phyloP scores from a whole-genome alignment of 306 rosid species.

The Prunus dulcis region DNA sequence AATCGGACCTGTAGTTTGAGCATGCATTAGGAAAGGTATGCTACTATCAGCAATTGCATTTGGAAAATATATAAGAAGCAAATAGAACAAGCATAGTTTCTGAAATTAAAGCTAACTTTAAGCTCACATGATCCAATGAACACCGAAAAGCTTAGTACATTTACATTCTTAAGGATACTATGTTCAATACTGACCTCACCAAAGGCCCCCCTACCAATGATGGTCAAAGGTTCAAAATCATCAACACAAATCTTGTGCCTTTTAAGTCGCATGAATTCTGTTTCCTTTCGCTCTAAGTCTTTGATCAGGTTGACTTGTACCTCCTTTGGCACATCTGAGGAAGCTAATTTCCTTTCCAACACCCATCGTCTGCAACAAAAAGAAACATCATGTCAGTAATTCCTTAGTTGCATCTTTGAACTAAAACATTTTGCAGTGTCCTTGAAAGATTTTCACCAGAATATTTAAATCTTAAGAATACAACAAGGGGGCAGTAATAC shows the following conservation, averaged over 20 bases:
- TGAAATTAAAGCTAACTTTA: neutral
- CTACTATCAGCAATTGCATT: constrained; percentile 13
- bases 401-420: constrained; percentile 3
- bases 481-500: neutral
- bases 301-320: constrained; percentile 83
- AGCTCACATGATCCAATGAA: constrained; percentile 5
- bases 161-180: constrained; percentile 3
- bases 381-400: constrained; percentile 11
- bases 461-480: neutral
- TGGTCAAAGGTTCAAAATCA: constrained; percentile 93
- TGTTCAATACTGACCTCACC: constrained; percentile 76
- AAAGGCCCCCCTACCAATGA: constrained; percentile 97
- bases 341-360: constrained; percentile 81
- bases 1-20: constrained; percentile 72
- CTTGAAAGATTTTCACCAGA: neutral
- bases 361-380: constrained; percentile 75
- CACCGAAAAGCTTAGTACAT: neutral
- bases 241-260: constrained; percentile 92
- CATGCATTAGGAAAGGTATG: constrained; percentile 26
- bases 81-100: neutral
- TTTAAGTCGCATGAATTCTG: constrained; percentile 93
- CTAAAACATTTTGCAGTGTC: neutral
- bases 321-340: constrained; percentile 90
- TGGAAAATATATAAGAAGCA: constrained; percentile 13
- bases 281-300: constrained; percentile 95